Base-by-base conservation (phyloP, 1,139 yeast species). In the Saccharomycopsis hybrid region DNA sequence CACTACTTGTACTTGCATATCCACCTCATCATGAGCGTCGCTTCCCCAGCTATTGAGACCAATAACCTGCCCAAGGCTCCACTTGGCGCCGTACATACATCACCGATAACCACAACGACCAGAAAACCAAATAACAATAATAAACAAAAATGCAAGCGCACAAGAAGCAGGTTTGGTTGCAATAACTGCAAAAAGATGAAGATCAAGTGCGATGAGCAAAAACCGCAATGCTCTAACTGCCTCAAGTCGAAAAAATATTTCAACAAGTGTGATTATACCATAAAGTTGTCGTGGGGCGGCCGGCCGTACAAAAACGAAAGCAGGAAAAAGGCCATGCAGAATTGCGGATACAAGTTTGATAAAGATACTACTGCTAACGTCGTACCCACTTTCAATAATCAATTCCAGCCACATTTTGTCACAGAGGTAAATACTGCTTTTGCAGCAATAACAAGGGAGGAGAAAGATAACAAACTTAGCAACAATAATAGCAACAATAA, bases 221-320 rank as follows among this genome's bases (percentile, higher is more conserved):
- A 80, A 56, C 95, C 95, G 0, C 55, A 62, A 0, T 86, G 95
- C 59, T 64, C 76, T 1, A 72, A 77, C 55, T 87, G 95, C 60
- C 47, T 63, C 3, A 78, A 76, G 52, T 66, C 74, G 1, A 64
- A 67, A 2, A 52, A 52, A 31, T 47, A 50, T 29, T 58, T 54
- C 36, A 59, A 66, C 8, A 56, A 62, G 1, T 85, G 95, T 64
- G 90, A 84, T 59, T 85, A 85, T 59, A 70, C 83, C 2, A 59
- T 84, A 29, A 78, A 74, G 56, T 67, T 85, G 41, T 77, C 80
- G 0, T 85, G 95, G 95, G 92, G 90, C 27, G 92, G 92, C 0
- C 64, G 90, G 47, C 88, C 87, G 0, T 79, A 71, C 56, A 76
- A 71, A 55, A 70, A 71, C 46, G 67, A 72, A 30, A 33, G 24